Conservation (phyloP, 2,329 filamentous ascomycete species). For the Leptographium wingfieldii region DNA sequence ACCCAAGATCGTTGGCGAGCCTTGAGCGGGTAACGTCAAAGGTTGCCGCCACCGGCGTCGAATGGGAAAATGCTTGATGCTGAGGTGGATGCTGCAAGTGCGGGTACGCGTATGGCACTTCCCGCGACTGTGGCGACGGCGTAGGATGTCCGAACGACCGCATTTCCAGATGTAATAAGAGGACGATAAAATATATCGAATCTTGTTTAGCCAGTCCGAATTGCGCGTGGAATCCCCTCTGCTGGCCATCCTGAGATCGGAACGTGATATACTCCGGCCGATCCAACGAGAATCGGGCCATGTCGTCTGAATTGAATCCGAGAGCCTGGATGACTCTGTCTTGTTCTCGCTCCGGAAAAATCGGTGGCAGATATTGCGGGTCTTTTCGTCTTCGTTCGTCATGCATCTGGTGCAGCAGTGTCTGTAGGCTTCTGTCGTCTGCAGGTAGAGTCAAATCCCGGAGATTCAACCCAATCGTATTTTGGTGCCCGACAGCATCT, state of each 20-base stretch:
- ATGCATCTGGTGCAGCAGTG: constrained; percentile 38
- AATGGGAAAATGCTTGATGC: constrained; percentile 25
- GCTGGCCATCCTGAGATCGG: constrained; percentile 36
- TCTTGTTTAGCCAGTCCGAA: constrained; percentile 47
- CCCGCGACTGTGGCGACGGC: constrained; percentile 30
- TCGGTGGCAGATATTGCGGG: constrained; percentile 51
- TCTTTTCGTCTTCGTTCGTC: constrained; percentile 45
- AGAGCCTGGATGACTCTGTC: constrained; percentile 42
- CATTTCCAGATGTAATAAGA: constrained; percentile 28
- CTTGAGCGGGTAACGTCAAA: constrained; percentile 34
- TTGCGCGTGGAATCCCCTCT: constrained; percentile 35
- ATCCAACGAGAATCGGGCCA: constrained; percentile 38
- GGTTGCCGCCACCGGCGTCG: constrained; percentile 31
- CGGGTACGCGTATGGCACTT: constrained; percentile 29
- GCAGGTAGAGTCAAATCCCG: constrained; percentile 37
- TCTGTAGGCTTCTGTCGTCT: constrained; percentile 40
- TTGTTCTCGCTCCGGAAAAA: constrained; percentile 41
- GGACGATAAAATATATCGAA: constrained; percentile 49
- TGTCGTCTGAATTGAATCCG: constrained; percentile 39
- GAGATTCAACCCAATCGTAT: constrained; percentile 36
- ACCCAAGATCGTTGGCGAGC: constrained; percentile 17
- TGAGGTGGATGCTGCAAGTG: constrained; percentile 23
- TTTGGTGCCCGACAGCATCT: constrained; percentile 38
- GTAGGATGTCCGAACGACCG: constrained; percentile 30
- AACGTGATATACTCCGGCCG: constrained; percentile 45